Percentiles rank a stretch among this genome's conserved stretches.
Evolutionary conservation across 2,329 filamentous ascomycete genomes (phyloP).

Genomic region (Venturia effusa): DNA sequence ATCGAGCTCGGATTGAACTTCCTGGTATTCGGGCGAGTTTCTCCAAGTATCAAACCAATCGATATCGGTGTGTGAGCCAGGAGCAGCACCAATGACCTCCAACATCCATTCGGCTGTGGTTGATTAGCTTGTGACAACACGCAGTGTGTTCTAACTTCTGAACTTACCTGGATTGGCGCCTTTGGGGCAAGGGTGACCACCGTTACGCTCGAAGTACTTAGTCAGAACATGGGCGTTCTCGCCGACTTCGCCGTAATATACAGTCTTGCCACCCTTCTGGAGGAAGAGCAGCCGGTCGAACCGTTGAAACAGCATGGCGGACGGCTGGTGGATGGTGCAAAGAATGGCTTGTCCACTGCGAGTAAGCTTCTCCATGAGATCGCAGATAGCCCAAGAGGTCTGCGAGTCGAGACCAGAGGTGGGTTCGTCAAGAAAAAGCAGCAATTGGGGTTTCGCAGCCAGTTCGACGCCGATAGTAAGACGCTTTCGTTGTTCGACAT

Average conservation of each 20-base stretch:
- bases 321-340: constrained; percentile 98
- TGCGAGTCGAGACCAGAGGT: constrained; percentile 90
- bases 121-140: background rate
- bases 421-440: constrained; percentile 90
- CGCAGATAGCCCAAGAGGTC: constrained; percentile 85
- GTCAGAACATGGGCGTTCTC: constrained; percentile 57
- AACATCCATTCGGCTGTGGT: constrained; percentile 62
- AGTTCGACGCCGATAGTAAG: constrained; percentile 95
- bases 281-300: constrained; percentile 76
- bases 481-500: constrained; percentile 58
- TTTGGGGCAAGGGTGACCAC: constrained; percentile 51
- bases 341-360: constrained; percentile 85
- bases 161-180: constrained; percentile 49
- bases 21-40: constrained; percentile 34
- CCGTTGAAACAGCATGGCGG: constrained; percentile 84
- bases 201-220: constrained; percentile 65
- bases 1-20: constrained; percentile 35
- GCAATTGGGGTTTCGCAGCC: constrained; percentile 77
- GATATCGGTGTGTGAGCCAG: constrained; percentile 37
- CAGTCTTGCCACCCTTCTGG: constrained; percentile 62
- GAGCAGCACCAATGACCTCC: constrained; percentile 43
- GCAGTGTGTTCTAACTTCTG: background rate
- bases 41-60: constrained; percentile 42
- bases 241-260: constrained; percentile 75
- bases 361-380: constrained; percentile 79